Evolutionary conservation across 1,284 basidiomycete species (phyloP), one percentile per base, ranked within the genome.

Genomic region (Mycosarcoma mackinlayi): DNA sequence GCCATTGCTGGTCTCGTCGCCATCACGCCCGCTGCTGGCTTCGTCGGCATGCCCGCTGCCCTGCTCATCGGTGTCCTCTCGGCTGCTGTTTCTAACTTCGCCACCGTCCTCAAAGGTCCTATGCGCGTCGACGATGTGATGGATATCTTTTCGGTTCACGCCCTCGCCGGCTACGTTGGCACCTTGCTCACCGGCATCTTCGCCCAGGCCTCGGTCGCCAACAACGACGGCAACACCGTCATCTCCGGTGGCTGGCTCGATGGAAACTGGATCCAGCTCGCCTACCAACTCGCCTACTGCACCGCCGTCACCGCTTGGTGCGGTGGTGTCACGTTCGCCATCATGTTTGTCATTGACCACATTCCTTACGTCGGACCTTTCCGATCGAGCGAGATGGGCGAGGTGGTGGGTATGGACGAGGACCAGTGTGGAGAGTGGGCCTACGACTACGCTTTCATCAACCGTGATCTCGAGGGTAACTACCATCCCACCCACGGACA

Each of bases 321-420:
- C 4, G 86, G 85, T 56, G 84, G 84, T 61, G 82, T 87, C 54
- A 86, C 86, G 33, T 85, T 84, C 59, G 76, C 78, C 33, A 84
- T 86, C 78, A 86, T 86, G 85, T 90, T 91, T 83, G 83, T 83
- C 14, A 84, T 94, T 78, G 89, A 95, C 84, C 71, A 88, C 41
- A 88, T 93, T 47, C 93, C 93, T 38, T 73, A 54, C 54, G 89
- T 89, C 19, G 86, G 92, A 41, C 86, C 88, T 53, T 88, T 96
- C 76, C 87, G 90, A 38, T 88, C 89, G 19, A 87, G 87, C 16
- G 88, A 88, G 31, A 89, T 92, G 80, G 91, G 88, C 30, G 92
- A 96, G 85, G 87, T 87, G 56, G 86, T 92, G 50, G 93, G 93
- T 47, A 90, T 95, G 87, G 93, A 97, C 83, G 92, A 82, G 64